Conservation (phyloP, 495 filamentous ascomycete species). For the Thermothielavioides terrestris region DNA sequence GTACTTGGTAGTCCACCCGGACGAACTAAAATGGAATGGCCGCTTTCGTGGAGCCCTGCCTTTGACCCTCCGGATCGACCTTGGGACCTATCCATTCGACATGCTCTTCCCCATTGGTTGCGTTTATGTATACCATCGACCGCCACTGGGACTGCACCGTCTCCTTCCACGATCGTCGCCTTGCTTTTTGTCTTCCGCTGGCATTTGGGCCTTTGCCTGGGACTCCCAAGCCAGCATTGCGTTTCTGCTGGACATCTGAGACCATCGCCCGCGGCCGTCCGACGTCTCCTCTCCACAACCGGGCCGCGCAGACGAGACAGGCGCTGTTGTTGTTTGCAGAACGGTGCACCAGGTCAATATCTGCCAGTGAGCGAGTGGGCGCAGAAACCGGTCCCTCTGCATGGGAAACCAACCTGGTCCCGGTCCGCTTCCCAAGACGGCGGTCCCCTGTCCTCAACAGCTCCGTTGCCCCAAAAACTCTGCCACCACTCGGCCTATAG, state of each 20-base stretch:
- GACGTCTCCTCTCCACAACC: background rate
- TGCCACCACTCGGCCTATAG: background rate
- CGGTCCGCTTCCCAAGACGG: slow-evolving; percentile 16
- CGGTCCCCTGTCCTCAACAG: slow-evolving; percentile 15
- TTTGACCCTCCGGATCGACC: slow-evolving; percentile 13
- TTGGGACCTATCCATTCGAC: slow-evolving; percentile 18
- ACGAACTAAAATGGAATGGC: slow-evolving; percentile 14
- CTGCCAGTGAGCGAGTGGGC: background rate
- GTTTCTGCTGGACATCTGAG: slow-evolving; percentile 10
- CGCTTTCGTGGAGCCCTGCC: slow-evolving; percentile 20
- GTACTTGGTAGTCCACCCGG: too few species aligned
- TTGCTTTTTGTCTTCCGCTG: slow-evolving; percentile 13
- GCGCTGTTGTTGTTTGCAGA: background rate
- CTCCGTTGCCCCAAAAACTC: slow-evolving; percentile 10
- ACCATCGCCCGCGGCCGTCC: too few species aligned
- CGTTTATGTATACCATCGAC: slow-evolving; percentile 19
- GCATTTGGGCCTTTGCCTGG: slow-evolving; percentile 2
- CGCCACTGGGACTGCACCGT: slow-evolving; percentile 4
- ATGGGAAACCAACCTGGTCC: slow-evolving; percentile 20
- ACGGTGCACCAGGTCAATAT: background rate
- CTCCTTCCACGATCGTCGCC: slow-evolving; percentile 7
- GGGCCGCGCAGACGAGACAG: slow-evolving; percentile 5
- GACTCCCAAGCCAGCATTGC: slow-evolving; percentile 6
- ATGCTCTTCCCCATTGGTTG: slow-evolving; percentile 17
- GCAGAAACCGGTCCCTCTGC: too few species aligned